Evolutionary conservation across 768 basidiomycete genomes (phyloP).

Genomic region (Infundibulicybe gibba): DNA sequence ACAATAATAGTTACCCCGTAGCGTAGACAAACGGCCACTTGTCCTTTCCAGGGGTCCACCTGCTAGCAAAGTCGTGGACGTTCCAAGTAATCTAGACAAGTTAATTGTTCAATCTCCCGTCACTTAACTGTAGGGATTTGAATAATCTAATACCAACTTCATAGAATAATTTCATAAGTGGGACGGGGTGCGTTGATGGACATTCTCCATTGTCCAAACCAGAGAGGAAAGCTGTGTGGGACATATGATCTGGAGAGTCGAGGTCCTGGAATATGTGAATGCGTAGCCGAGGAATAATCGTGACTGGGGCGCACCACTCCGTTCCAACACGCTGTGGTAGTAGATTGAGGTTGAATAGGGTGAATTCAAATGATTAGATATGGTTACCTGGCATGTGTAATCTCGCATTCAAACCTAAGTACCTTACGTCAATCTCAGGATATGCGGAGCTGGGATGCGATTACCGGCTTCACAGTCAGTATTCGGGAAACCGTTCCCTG

Average conservation of each 20-base stretch:
- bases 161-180: conserved; percentile 34
- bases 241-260: conserved; percentile 32
- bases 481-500: conserved; percentile 35
- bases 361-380: neutral
- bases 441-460: neutral
- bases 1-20: too few species aligned
- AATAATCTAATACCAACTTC: conserved; percentile 19
- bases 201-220: conserved; percentile 33
- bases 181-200: conserved; percentile 30
- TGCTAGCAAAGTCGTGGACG: conserved; percentile 24
- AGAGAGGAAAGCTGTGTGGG: conserved; percentile 29
- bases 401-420: conserved; percentile 30
- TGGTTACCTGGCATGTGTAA: conserved; percentile 28
- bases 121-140: neutral
- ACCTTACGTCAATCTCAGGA: neutral
- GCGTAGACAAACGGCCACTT: conserved; percentile 43
- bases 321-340: conserved; percentile 34
- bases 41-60: conserved; percentile 30
- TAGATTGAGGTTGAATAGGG: conserved; percentile 1
- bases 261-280: conserved; percentile 23
- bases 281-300: neutral
- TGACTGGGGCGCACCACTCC: conserved; percentile 23
- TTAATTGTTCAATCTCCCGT: too few species aligned
- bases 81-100: conserved; percentile 31
- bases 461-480: conserved; percentile 35